Percentiles rank a stretch among this genome's conserved stretches.
Evolutionary conservation across 176 grass and related monocot genomes (phyloP).

Genomic region (Poa pratensis): DNA sequence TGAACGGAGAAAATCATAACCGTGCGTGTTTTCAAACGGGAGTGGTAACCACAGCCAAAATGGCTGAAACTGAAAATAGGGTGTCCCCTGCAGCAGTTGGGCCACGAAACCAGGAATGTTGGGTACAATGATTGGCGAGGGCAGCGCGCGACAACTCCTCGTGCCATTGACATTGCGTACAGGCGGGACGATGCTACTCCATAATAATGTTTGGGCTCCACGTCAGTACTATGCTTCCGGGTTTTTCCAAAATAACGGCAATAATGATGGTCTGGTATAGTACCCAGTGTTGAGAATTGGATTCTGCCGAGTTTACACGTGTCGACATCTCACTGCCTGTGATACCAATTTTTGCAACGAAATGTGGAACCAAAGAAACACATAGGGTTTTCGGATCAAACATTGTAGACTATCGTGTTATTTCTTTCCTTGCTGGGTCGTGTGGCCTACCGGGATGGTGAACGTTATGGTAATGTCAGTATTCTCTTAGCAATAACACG

Average conservation of each 20-base stretch:
- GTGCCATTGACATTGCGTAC: too few species aligned
- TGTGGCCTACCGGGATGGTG: neutral
- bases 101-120: too few species aligned
- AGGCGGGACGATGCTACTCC: too few species aligned
- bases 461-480: too few species aligned
- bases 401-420: too few species aligned
- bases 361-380: too few species aligned
- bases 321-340: neutral
- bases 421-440: neutral
- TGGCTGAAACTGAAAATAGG: neutral
- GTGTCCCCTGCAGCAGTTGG: too few species aligned
- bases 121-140: too few species aligned
- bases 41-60: neutral
- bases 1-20: neutral
- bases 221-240: neutral
- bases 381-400: neutral
- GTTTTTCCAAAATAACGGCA: neutral
- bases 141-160: too few species aligned
- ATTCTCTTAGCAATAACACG: too few species aligned
- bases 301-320: neutral
- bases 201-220: neutral
- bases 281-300: neutral
- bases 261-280: neutral
- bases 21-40: neutral
- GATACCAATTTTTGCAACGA: neutral